These are phyloP conservation scores for Blechomonas ayalai DNA, from an alignment of 208 protist species.

Conservation along the genomic window DNA sequence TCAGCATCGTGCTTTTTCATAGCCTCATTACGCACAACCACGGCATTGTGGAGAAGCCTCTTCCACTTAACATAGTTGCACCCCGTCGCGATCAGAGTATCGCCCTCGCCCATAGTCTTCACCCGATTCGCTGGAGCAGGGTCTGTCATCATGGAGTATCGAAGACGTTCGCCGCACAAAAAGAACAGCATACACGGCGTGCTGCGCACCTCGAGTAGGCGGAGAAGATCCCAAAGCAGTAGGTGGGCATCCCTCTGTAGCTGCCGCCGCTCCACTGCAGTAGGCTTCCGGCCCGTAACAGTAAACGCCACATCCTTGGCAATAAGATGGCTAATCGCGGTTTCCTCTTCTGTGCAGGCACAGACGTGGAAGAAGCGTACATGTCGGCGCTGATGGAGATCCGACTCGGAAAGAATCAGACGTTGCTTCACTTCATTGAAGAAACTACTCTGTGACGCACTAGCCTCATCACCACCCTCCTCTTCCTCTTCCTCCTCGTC, in stretches of 20 bases:
- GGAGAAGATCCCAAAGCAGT: conserved; percentile 56
- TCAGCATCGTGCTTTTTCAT: conserved; percentile 57
- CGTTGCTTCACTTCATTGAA: conserved; percentile 40
- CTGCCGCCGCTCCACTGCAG: conserved; percentile 25
- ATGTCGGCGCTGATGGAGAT: conserved; percentile 32
- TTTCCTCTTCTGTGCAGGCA: conserved; percentile 55
- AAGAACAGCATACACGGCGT: conserved; percentile 78
- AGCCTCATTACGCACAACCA: conserved; percentile 67
- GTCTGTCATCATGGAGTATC: conserved; percentile 33
- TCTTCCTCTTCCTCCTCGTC: conserved; percentile 4
- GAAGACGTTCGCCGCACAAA: conserved; percentile 41
- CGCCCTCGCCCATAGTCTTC: conserved; percentile 13
- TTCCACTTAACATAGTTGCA: conserved; percentile 67
- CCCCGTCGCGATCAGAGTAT: conserved; percentile 39
- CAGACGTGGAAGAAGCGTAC: conserved; percentile 82
- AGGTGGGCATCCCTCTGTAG: conserved; percentile 54
- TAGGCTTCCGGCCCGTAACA: conserved; percentile 42
- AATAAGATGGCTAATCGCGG: conserved; percentile 50
- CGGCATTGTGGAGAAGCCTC: conserved; percentile 54
- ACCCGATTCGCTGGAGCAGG: not conserved
- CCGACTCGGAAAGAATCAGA: conserved; percentile 24
- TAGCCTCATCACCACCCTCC: not conserved
- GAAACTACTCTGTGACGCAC: conserved; percentile 14
- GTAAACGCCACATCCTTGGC: conserved; percentile 48
- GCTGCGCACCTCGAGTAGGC: conserved; percentile 47